These are phyloP conservation scores for Chrysosporium keratinophilum DNA, from an alignment of 2,329 filamentous ascomycete species.

Conservation along the genomic window DNA sequence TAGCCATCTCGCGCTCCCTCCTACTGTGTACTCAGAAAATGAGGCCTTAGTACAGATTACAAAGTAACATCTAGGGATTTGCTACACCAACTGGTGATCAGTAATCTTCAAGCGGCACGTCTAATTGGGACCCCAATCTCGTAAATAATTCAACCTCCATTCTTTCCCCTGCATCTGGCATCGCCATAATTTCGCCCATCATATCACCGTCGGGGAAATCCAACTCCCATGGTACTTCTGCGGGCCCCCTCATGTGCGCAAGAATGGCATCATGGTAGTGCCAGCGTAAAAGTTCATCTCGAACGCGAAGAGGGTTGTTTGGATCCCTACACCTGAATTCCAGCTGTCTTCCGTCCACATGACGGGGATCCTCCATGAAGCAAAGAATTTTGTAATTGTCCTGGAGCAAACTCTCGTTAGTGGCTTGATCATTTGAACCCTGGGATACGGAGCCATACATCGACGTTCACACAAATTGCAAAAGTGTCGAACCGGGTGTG, in stretches of 20 bases:
- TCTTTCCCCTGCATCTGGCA: slow-evolving; percentile 38
- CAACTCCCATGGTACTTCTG: slow-evolving; percentile 10
- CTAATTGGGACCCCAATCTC: not conserved
- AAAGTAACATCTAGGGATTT: too few relatives aligned
- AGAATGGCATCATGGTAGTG: slow-evolving; percentile 19
- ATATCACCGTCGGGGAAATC: slow-evolving; percentile 19
- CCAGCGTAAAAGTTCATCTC: slow-evolving; percentile 20
- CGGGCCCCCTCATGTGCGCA: slow-evolving; percentile 16
- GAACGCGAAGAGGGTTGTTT: slow-evolving; percentile 5
- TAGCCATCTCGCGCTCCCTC: too few relatives aligned
- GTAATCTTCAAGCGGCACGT: too few relatives aligned
- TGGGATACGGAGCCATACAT: slow-evolving; percentile 13
- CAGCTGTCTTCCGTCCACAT: slow-evolving; percentile 10
- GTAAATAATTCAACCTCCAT: slow-evolving; percentile 24
- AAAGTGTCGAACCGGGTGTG: slow-evolving; percentile 21
- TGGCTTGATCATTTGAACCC: not conserved
- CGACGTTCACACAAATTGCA: slow-evolving; percentile 21
- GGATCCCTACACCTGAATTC: not conserved
- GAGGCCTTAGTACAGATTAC: too few relatives aligned
- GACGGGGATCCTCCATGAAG: slow-evolving; percentile 17
- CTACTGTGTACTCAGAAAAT: too few relatives aligned
- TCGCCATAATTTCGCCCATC: slow-evolving; percentile 37
- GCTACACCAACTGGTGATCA: too few relatives aligned
- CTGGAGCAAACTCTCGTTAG: slow-evolving; percentile 13
- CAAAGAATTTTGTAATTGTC: slow-evolving; percentile 20